phyloP scores from a whole-genome alignment of 2,329 filamentous ascomycete genomes.

The Epichloe festucae region DNA sequence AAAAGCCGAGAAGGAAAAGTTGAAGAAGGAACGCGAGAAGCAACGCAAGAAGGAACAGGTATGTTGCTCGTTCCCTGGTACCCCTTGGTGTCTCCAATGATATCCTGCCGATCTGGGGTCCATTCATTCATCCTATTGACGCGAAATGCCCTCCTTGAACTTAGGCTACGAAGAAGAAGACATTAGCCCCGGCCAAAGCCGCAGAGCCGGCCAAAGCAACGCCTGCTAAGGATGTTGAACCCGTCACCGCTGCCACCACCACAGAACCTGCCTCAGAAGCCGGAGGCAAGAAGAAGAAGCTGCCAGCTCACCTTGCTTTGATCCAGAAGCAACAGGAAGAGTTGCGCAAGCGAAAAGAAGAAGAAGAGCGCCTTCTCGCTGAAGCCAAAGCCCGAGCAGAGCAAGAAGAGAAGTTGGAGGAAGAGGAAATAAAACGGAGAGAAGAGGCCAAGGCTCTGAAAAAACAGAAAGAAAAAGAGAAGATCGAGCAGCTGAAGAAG shows the following conservation, averaged over 20 bases:
- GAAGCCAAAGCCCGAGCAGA: slow-evolving; percentile 54
- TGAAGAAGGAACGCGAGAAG: slow-evolving; percentile 98
- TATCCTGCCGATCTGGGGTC: background rate
- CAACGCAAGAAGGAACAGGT: slow-evolving; percentile 97
- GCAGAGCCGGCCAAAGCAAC: slow-evolving; percentile 20
- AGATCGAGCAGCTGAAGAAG: slow-evolving; percentile 75
- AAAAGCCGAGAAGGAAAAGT: slow-evolving; percentile 96
- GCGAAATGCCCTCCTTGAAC: background rate
- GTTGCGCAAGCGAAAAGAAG: slow-evolving; percentile 51
- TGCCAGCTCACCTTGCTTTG: slow-evolving; percentile 58
- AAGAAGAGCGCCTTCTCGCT: slow-evolving; percentile 44
- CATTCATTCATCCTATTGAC: background rate
- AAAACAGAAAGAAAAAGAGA: slow-evolving; percentile 80
- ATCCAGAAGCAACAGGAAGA: slow-evolving; percentile 78
- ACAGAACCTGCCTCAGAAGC: slow-evolving; percentile 30
- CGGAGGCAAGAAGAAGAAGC: slow-evolving; percentile 74
- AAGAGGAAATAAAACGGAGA: slow-evolving; percentile 54
- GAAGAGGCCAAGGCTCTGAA: slow-evolving; percentile 65
- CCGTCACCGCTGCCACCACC: slow-evolving; percentile 28
- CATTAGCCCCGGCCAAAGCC: slow-evolving; percentile 23
- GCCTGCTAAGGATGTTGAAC: slow-evolving; percentile 29
- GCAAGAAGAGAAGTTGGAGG: slow-evolving; percentile 49
- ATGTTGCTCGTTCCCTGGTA: slow-evolving; percentile 6
- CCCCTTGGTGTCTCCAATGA: background rate
- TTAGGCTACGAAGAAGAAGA: slow-evolving; percentile 73